These are phyloP conservation scores for Diophrys appendiculata DNA, from an alignment of 73 alveolate genomes.

Conservation along the genomic window DNA sequence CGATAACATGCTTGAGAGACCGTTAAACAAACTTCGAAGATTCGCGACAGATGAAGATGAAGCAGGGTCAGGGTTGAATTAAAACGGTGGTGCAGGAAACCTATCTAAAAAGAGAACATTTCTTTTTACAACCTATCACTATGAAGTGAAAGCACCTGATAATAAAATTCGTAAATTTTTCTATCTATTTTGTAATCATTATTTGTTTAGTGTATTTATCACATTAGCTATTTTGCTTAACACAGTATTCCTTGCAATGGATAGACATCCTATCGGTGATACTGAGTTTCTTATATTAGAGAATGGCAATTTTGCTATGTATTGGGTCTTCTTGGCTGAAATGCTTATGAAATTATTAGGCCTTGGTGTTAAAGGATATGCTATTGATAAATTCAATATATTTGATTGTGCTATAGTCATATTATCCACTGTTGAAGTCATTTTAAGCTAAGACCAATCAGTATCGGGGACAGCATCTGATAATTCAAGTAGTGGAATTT, in stretches of 20 bases:
- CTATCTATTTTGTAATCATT: too few relatives aligned
- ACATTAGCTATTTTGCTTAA: slow-evolving; percentile 28
- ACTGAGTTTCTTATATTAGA: slow-evolving; percentile 9
- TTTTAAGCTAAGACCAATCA: slow-evolving; percentile 16
- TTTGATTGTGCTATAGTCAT: slow-evolving; percentile 69
- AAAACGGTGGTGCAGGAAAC: too few relatives aligned
- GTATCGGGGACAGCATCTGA: too few relatives aligned
- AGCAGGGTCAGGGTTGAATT: too few relatives aligned
- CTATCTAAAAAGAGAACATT: too few relatives aligned
- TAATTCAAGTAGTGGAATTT: too few relatives aligned
- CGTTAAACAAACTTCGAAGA: too few relatives aligned
- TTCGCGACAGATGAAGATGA: too few relatives aligned
- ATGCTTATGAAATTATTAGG: slow-evolving; percentile 66
- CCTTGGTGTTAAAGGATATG: slow-evolving; percentile 65
- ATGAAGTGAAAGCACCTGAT: too few relatives aligned
- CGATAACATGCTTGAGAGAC: too few relatives aligned
- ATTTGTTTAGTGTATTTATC: background rate
- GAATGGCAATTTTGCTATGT: slow-evolving; percentile 16
- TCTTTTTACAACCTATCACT: too few relatives aligned
- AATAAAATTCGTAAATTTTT: too few relatives aligned
- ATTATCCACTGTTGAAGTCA: slow-evolving; percentile 43
- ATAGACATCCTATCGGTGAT: slow-evolving; percentile 51
- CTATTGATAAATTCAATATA: slow-evolving; percentile 69
- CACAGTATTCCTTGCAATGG: slow-evolving; percentile 56
- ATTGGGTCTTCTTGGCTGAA: slow-evolving; percentile 57